Conservation (phyloP, 306 rosid genomes). For the Psophocarpus tetragonolobus region DNA sequence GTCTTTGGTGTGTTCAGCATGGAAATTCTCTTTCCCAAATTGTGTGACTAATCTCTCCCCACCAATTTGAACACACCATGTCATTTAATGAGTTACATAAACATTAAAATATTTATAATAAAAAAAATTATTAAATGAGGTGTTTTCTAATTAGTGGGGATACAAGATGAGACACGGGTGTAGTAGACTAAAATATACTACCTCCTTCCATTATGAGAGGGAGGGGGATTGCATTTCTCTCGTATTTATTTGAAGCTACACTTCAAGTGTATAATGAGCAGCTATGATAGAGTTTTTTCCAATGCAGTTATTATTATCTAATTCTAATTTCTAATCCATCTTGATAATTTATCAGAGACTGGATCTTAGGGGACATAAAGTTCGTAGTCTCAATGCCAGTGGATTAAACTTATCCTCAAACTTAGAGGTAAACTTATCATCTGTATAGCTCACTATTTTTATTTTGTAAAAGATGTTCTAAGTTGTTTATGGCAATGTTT, state of each 20-base stretch:
- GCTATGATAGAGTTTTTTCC: conserved; percentile 10
- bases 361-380: conserved; percentile 98
- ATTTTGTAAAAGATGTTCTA: conserved; percentile 5
- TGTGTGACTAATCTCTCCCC: no score
- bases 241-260: conserved; percentile 17
- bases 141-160: no score
- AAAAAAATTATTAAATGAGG: no score
- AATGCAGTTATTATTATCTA: conserved; percentile 1
- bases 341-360: conserved; percentile 61
- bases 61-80: no score
- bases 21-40: no score
- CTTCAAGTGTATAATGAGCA: conserved; percentile 4
- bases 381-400: conserved; percentile 84
- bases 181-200: no score
- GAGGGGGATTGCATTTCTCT: not conserved
- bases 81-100: no score
- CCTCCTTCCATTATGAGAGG: not conserved
- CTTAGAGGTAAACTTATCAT: conserved; percentile 73
- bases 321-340: conserved; percentile 28
- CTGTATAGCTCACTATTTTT: not conserved
- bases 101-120: no score
- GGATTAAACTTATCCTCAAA: conserved; percentile 92
- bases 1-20: not conserved
- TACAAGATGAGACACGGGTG: no score
- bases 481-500: not conserved